Percentiles rank a stretch among this genome's conserved stretches.
Evolutionary conservation across 2,329 filamentous ascomycete genomes (phyloP).

Genomic region (Trichoderma harzianum): DNA sequence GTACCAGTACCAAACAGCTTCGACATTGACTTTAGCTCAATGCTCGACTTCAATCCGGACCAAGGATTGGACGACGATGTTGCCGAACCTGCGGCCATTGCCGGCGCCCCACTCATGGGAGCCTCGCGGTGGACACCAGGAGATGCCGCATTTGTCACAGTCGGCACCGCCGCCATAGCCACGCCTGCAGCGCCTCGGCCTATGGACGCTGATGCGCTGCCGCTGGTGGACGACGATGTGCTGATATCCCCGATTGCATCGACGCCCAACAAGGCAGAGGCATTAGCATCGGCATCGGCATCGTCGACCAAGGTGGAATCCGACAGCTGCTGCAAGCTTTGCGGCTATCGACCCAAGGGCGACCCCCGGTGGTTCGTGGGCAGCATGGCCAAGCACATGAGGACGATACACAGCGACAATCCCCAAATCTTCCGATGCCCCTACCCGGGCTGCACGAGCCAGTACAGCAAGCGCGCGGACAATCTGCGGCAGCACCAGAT

Average conservation of each 20-base stretch:
- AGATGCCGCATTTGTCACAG: neutral
- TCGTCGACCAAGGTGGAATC: slow-evolving; percentile 40
- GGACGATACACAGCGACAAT: slow-evolving; percentile 48
- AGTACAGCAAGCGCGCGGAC: slow-evolving; percentile 54
- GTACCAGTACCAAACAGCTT: slow-evolving; percentile 25
- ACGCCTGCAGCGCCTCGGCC: neutral
- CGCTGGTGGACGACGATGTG: neutral
- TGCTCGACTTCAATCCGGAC: slow-evolving; percentile 20
- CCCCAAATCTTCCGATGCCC: slow-evolving; percentile 52
- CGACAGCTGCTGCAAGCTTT: slow-evolving; percentile 47
- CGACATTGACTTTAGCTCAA: slow-evolving; percentile 23
- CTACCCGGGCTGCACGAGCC: slow-evolving; percentile 51
- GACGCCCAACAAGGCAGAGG: slow-evolving; percentile 11
- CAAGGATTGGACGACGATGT: neutral
- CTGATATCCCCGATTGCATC: slow-evolving; percentile 1
- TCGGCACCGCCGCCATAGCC: neutral
- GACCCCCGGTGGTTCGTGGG: slow-evolving; percentile 57
- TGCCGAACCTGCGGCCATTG: neutral
- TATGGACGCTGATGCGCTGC: neutral
- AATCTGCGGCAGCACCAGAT: slow-evolving; percentile 56
- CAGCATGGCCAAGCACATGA: slow-evolving; percentile 58
- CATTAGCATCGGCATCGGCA: neutral
- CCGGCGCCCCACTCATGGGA: neutral
- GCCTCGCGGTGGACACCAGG: neutral
- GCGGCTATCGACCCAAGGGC: slow-evolving; percentile 54